phyloP scores from a whole-genome alignment of 768 basidiomycete genomes.

The Clitopilus passeckerianus region DNA sequence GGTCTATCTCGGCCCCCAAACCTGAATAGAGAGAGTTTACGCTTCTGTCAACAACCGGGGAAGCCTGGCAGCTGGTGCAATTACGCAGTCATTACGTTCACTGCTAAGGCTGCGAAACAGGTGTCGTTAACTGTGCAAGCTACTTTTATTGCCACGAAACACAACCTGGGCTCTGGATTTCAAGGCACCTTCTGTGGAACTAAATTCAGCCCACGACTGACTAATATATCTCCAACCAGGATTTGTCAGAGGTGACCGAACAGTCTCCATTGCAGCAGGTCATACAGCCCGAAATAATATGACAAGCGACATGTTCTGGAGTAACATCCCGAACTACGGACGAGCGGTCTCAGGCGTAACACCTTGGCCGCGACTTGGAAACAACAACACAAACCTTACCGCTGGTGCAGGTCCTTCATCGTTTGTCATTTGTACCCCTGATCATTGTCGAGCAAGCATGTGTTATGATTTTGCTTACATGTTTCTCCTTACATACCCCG shows the following conservation, averaged over 20 bases:
- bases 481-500: no score
- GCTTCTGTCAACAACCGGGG: slow-evolving; percentile 56
- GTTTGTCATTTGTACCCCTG: no score
- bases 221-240: no score
- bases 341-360: slow-evolving; percentile 57
- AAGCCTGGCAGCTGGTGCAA: slow-evolving; percentile 32
- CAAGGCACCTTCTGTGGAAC: no score
- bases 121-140: slow-evolving; percentile 25
- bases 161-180: slow-evolving; percentile 35
- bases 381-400: slow-evolving; percentile 49
- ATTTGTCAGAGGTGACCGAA: slow-evolving; percentile 60
- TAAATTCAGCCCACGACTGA: no score
- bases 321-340: slow-evolving; percentile 55
- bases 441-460: no score
- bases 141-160: slow-evolving; percentile 31
- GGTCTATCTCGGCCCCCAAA: slow-evolving; percentile 39
- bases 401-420: slow-evolving; percentile 59
- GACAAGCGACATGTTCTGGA: slow-evolving; percentile 51
- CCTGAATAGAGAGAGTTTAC: slow-evolving; percentile 53
- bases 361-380: slow-evolving; percentile 46
- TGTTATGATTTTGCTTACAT: no score
- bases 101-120: slow-evolving; percentile 36
- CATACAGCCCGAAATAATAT: slow-evolving; percentile 45
- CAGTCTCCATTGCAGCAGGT: slow-evolving; percentile 62
- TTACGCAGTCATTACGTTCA: slow-evolving; percentile 39